These are phyloP conservation scores for Rhizophlyctis rosea DNA, from an alignment of 192 early-diverging fungal genomes.

Conservation along the genomic window DNA sequence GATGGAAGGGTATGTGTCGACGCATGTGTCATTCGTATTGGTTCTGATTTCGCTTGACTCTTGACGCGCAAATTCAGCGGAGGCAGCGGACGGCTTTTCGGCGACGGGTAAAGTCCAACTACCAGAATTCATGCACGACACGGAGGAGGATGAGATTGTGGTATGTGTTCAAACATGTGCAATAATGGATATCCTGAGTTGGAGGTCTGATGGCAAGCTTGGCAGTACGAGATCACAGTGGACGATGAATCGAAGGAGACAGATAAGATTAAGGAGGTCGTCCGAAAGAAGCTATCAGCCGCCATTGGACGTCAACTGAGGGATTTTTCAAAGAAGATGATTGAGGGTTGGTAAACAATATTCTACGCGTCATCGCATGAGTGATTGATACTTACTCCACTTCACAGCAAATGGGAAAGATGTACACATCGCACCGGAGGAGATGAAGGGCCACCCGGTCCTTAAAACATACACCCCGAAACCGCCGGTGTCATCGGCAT, in stretches of 20 bases:
- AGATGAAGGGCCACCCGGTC: constrained; percentile 54
- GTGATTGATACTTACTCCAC: background rate
- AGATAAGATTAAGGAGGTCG: constrained; percentile 62
- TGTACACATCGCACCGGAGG: constrained; percentile 74
- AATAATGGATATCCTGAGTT: background rate
- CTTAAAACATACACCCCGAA: constrained; percentile 46
- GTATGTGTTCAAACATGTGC: constrained; percentile 38
- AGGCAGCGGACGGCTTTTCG: constrained; percentile 46
- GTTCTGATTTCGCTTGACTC: no score
- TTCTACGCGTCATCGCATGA: background rate
- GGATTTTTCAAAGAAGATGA: constrained; percentile 67
- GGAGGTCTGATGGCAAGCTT: background rate
- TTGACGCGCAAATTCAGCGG: constrained; percentile 27
- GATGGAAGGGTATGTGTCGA: constrained; percentile 57
- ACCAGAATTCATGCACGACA: constrained; percentile 91
- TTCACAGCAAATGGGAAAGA: constrained; percentile 67
- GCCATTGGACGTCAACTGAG: constrained; percentile 57
- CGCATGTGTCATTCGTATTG: background rate
- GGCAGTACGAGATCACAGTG: constrained; percentile 67
- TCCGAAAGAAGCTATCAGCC: constrained; percentile 65
- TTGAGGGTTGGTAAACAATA: constrained; percentile 49
- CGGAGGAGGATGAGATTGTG: constrained; percentile 74
- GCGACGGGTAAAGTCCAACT: constrained; percentile 75
- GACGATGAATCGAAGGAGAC: constrained; percentile 48
- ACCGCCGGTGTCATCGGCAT: constrained; percentile 37